Evolutionary conservation across 78 protist species (phyloP), one percentile per base, ranked within the genome.

Genomic region (Speleostelium caveatum): DNA sequence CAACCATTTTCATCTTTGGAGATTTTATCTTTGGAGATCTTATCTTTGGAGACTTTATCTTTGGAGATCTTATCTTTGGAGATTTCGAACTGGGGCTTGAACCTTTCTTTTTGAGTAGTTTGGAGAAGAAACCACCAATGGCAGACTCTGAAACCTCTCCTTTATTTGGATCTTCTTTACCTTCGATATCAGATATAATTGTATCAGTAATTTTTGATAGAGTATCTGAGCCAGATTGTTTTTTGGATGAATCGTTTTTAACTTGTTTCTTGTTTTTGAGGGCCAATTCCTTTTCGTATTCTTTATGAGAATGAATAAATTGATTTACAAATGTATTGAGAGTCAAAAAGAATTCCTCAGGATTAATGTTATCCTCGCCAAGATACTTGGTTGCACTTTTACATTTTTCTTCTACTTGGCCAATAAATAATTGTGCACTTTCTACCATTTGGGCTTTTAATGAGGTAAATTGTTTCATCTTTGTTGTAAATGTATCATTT

Each of bases 311-410:
- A 26, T 67, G 59, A 0, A 30, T 22, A 26, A 83, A 45, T 22
- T 38, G 51, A 3, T 30, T 32, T 2, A 83, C 19, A 17, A 83
- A 83, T 28, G 56, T 69, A 35, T 41, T 41, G 22, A 83, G 3
- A 7, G 32, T n/a, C 28, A 14, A n/a, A 60, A 83, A 83, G 79
- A 83, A 83, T 58, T 83, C 91, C 8, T 83, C 91, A 12, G 91
- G 91, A 45, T 73, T 32, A 7, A 56, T 42, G 7, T n/a, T 49
- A 2, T 83, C 91, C n/a, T 83, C 91, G 10, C 67, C 19, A 58
- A 60, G 66, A 33, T 59, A 83, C 12, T 72, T 62, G n/a, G 69
- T 56, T 22, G 73, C 41, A 10, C 3, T 26, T n/a, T 69, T n/a
- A 36, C 24, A 83, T 1, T 28, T 2, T 7, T 83, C 91, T 33